phyloP scores from a whole-genome alignment of 257 asterid species.

The Solanum corneliomulleri region DNA sequence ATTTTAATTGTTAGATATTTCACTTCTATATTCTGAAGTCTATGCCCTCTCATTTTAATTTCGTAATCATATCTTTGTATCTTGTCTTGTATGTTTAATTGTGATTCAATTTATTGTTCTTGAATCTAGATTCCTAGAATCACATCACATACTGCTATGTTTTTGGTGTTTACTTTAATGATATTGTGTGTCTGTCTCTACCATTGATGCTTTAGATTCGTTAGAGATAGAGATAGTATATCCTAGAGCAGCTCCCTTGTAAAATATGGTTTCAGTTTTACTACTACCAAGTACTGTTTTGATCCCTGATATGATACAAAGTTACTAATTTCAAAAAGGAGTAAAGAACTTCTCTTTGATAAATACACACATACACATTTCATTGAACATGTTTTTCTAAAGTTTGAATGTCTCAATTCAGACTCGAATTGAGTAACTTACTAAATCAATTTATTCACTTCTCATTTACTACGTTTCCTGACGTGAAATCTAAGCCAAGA shows the following conservation, averaged over 20 bases:
- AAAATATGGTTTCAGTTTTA: background rate
- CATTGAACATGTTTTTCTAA: background rate
- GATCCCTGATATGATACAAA: background rate
- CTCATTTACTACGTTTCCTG: background rate
- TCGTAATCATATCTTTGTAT: background rate
- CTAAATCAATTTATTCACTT: background rate
- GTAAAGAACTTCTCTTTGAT: background rate
- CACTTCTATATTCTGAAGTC: background rate
- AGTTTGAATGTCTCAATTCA: background rate
- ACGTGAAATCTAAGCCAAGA: background rate
- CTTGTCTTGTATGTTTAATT: background rate
- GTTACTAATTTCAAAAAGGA: background rate
- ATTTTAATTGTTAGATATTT: background rate
- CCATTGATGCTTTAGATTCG: background rate
- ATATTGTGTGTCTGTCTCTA: background rate
- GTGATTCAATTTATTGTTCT: background rate
- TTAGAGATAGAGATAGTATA: background rate
- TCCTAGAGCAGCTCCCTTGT: background rate
- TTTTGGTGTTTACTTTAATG: background rate
- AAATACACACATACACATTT: background rate
- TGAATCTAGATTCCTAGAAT: background rate
- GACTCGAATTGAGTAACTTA: background rate
- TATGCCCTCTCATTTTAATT: background rate
- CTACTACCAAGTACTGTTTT: background rate
- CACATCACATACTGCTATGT: background rate